A percentile compares a stretch with the other conserved stretches of the same genome.
These are phyloP conservation scores for Mimosa bimucronata DNA, from an alignment of 306 rosid species.

Conservation along the genomic window DNA sequence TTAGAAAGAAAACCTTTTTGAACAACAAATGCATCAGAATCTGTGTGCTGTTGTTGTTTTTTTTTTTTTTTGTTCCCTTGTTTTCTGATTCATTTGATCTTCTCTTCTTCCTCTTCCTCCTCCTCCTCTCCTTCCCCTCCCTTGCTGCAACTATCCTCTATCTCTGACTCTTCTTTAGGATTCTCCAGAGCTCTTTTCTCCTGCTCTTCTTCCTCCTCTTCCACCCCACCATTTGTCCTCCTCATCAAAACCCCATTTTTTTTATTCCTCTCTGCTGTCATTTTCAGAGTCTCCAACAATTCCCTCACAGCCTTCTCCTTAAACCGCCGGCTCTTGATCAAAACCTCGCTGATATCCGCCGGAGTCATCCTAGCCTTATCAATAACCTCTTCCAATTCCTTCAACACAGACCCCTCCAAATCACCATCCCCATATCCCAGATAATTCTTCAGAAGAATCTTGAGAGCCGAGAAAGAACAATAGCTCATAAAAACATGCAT, in stretches of 20 bases:
- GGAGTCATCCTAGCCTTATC: constrained; percentile 85
- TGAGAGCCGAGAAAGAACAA: constrained; percentile 67
- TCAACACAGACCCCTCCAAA: constrained; percentile 30
- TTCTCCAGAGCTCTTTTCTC: constrained; percentile 94
- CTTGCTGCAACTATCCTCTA: constrained; percentile 54
- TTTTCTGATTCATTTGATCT: constrained; percentile 31
- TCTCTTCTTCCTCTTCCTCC: constrained; percentile 26
- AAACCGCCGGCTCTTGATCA: constrained; percentile 77
- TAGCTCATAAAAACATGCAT: constrained; percentile 90
- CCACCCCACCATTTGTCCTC: constrained; percentile 28
- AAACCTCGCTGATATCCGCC: constrained; percentile 87
- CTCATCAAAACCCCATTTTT: constrained; percentile 40
- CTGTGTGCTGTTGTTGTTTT: not conserved
- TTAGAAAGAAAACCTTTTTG: not conserved
- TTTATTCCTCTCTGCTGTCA: constrained; percentile 54
- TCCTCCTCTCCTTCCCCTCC: constrained; percentile 42
- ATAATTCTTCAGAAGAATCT: constrained; percentile 77
- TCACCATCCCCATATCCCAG: constrained; percentile 56
- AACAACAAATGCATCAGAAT: constrained; percentile 22
- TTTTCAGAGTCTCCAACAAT: constrained; percentile 64
- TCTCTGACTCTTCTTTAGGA: constrained; percentile 67
- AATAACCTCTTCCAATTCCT: constrained; percentile 55
- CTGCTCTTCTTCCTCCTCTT: constrained; percentile 68
- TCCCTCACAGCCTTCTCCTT: constrained; percentile 60
- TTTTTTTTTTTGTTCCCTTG: not conserved